Percentiles rank a stretch among this genome's conserved stretches.
phyloP scores from a whole-genome alignment of 1,284 basidiomycete genomes.

The Sanguinoderma infundibulare region DNA sequence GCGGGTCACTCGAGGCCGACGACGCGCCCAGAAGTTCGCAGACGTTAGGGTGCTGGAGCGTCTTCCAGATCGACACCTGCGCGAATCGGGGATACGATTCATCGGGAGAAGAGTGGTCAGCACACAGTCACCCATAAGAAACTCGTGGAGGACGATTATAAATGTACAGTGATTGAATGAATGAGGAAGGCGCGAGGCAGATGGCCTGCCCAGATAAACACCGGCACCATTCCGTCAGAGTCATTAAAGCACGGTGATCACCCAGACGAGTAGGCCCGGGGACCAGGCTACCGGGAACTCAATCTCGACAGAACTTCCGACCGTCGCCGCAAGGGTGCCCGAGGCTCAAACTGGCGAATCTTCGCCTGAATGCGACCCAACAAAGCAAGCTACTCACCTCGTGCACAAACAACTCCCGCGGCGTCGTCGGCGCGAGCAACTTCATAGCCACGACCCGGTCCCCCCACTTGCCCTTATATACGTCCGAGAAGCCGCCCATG shows the following conservation, averaged over 20 bases:
- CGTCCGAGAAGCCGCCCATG: slow-evolving; percentile 70
- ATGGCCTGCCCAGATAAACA: slow-evolving; percentile 2
- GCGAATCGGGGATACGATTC: not conserved
- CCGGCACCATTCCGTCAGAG: slow-evolving; percentile 6
- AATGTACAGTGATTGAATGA: not conserved
- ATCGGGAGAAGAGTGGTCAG: not conserved
- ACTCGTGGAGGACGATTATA: not conserved
- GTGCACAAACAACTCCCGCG: slow-evolving; percentile 40
- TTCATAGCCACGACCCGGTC: slow-evolving; percentile 59
- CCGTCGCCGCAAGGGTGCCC: not conserved
- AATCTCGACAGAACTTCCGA: not conserved
- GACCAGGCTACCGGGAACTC: not conserved
- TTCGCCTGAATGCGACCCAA: not conserved
- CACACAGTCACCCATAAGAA: slow-evolving; percentile 5
- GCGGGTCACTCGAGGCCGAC: slow-evolving; percentile 43
- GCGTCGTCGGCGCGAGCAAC: slow-evolving; percentile 43
- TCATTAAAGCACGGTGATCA: not conserved
- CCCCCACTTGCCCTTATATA: slow-evolving; percentile 70
- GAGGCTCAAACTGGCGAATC: not conserved
- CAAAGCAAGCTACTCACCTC: slow-evolving; percentile 31
- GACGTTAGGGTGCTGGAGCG: slow-evolving; percentile 44
- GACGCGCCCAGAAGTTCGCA: slow-evolving; percentile 49
- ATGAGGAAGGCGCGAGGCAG: not conserved
- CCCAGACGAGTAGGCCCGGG: not conserved
- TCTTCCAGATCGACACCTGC: slow-evolving; percentile 42